Base-by-base conservation (phyloP, 768 basidiomycete species). In the Nevesoporus exiguus region DNA sequence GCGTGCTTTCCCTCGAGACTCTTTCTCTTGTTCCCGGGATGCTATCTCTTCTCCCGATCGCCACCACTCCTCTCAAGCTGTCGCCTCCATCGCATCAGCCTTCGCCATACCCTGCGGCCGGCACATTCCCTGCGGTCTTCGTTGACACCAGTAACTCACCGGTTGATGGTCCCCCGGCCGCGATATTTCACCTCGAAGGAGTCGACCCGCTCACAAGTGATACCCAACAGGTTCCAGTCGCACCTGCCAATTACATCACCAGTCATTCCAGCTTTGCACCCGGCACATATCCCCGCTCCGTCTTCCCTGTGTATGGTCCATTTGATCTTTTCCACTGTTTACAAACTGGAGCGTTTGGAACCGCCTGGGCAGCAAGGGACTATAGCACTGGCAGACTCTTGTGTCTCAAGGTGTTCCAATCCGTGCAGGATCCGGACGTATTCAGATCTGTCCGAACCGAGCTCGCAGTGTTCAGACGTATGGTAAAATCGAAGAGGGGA, bases 341-440 rank as follows among this genome's bases (percentile, higher is more conserved):
- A n/a, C 61, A 68, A 41, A 46, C 11, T 1, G 68, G 68, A 14
- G 55, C 36, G 3, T 70, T 58, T 43, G 70, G 49, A 29, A 9
- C 39, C 1, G 60, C 68, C 0, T 64, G 59, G 44, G 68, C 54
- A 31, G 68, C 63, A 27, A 61, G 48, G 17, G 70, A 69, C 33
- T 44, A 17, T 15, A 43, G 48, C n/a, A 66, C 65, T 22, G 70
- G 68, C 5, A 71, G 71, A 14, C 27, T 73, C 13, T 40, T 78
- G 49, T 78, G 76, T 60, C 57, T 78, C 47, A 78, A 78, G 49
- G 61, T 66, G 4, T 69, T 75, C 49, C 51, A 45, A 9, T 34
- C 57, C 9, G 30, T 70, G 27, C 30, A 45, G 7, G 30, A 57
- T 31, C 51, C 46, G 3, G n/a, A 47, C 7, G 14, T 64, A 5